Evolutionary conservation across 78 protist genomes (phyloP).

Genomic region (Pigoraptor vietnamica): DNA sequence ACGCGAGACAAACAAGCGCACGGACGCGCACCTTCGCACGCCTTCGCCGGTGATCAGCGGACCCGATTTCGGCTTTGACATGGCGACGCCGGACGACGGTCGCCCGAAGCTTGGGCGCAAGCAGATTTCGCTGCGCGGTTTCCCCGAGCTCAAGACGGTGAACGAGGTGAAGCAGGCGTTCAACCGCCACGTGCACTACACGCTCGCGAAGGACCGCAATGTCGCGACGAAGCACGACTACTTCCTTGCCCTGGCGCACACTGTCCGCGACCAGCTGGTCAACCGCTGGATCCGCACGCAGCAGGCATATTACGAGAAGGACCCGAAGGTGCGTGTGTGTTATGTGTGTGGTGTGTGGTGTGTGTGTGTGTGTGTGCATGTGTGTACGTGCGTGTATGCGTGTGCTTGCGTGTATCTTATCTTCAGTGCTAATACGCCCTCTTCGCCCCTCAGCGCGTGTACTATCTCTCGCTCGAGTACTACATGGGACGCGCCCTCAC

Average conservation of each 20-base stretch:
- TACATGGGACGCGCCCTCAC: constrained; percentile 83
- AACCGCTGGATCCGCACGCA: constrained; percentile 37
- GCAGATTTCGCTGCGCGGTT: constrained; percentile 37
- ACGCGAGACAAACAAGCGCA: neutral
- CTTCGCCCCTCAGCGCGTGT: constrained; percentile 73
- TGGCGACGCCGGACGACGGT: too few species aligned
- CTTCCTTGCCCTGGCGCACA: constrained; percentile 15
- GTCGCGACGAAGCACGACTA: constrained; percentile 32
- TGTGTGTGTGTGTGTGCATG: too few species aligned
- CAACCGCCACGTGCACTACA: constrained; percentile 38
- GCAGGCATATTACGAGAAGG: constrained; percentile 20
- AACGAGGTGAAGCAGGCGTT: constrained; percentile 22
- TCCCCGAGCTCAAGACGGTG: constrained; percentile 22
- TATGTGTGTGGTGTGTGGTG: neutral
- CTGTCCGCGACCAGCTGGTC: constrained; percentile 40
- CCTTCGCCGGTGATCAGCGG: neutral
- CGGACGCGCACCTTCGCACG: neutral
- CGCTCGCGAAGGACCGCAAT: constrained; percentile 41
- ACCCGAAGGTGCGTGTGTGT: constrained; percentile 24
- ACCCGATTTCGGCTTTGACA: neutral
- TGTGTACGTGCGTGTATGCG: too few species aligned
- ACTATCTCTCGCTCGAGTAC: constrained; percentile 88
- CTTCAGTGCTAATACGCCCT: too few species aligned
- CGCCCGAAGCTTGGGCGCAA: constrained; percentile 5
- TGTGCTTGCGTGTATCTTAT: too few species aligned